Conservation (phyloP, 768 basidiomycete species). For the Suillus clintonianus region DNA sequence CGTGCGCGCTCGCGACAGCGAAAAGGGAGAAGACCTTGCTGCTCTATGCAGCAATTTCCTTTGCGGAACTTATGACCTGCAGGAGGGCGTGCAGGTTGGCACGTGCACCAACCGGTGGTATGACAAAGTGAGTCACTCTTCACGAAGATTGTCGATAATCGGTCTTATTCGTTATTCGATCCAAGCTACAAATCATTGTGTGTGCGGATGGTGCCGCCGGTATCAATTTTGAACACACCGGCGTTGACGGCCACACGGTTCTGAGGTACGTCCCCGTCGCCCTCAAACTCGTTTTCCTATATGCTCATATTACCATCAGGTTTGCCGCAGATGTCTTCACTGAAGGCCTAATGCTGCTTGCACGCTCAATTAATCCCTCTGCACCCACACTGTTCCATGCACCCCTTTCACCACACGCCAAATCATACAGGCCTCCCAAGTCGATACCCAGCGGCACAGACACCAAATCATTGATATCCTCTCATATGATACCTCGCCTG, state of each 20-base stretch:
- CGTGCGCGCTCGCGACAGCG: neutral
- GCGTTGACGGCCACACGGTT: conserved; percentile 96
- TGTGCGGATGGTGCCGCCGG: conserved; percentile 92
- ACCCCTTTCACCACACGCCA: conserved; percentile 78
- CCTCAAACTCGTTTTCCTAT: neutral
- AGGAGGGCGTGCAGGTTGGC: conserved; percentile 87
- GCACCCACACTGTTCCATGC: conserved; percentile 95
- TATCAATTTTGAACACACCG: conserved; percentile 98
- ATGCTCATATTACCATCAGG: conserved; percentile 33
- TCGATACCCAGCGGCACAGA: conserved; percentile 16
- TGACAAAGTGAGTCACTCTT: conserved; percentile 62
- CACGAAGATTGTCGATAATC: neutral
- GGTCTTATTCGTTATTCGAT: neutral
- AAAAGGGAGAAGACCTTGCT: conserved; percentile 59
- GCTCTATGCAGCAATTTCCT: conserved; percentile 91
- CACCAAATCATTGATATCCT: conserved; percentile 14
- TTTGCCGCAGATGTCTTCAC: conserved; percentile 94
- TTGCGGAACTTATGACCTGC: conserved; percentile 86
- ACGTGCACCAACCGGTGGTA: conserved; percentile 98
- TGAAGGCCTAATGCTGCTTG: conserved; percentile 96
- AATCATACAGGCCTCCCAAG: conserved; percentile 63
- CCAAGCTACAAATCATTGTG: conserved; percentile 93
- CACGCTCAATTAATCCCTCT: conserved; percentile 92
- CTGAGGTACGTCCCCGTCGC: conserved; percentile 50
- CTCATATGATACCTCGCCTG: conserved; percentile 73